Conservation (phyloP, 148 eudicot genomes). For the Polygonum maritimum region DNA sequence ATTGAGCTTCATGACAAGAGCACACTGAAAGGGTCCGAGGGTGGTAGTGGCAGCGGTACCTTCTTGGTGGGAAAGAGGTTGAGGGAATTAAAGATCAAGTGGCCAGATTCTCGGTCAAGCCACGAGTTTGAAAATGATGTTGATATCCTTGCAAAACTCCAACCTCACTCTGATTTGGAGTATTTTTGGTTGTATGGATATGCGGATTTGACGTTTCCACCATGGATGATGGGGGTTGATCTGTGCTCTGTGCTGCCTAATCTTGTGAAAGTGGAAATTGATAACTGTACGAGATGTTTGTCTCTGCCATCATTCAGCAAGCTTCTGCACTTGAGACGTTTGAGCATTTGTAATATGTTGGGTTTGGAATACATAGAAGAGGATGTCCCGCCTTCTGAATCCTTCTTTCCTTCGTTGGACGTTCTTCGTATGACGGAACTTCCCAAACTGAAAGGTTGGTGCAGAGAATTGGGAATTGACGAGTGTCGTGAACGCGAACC, state of each 20-base stretch:
- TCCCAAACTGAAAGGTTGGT: constrained; percentile 17
- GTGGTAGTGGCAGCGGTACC: too few relatives aligned
- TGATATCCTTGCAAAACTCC: background rate
- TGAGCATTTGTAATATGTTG: background rate
- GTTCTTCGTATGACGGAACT: background rate
- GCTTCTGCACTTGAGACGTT: background rate
- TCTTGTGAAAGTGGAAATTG: background rate
- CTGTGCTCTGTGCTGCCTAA: background rate
- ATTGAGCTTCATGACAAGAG: background rate
- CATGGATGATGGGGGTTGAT: background rate
- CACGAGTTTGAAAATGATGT: background rate
- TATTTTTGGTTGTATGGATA: background rate
- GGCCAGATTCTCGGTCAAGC: too few relatives aligned
- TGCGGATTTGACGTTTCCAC: background rate
- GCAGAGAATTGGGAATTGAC: background rate
- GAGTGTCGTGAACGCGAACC: too few relatives aligned
- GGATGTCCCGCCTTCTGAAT: background rate
- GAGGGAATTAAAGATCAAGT: too few relatives aligned
- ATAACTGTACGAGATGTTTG: background rate
- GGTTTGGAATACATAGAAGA: background rate
- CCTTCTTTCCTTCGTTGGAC: constrained; percentile 20
- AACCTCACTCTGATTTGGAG: background rate
- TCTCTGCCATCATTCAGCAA: background rate
- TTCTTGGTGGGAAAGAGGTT: too few relatives aligned
- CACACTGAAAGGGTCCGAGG: background rate